phyloP scores from a whole-genome alignment of 179 eudicot genomes.

The Actinidia chinensis region DNA sequence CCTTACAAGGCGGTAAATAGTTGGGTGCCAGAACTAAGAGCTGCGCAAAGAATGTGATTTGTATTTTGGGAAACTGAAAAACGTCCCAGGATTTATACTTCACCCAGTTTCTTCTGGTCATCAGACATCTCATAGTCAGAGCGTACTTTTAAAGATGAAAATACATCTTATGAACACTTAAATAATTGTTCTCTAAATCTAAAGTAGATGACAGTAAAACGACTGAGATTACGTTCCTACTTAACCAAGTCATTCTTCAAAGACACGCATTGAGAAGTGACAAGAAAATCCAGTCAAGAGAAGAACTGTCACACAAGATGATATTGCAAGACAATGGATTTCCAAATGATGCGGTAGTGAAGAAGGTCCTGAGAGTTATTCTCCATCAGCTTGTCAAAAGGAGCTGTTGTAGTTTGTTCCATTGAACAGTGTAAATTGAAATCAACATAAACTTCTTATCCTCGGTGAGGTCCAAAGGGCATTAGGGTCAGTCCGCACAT shows the following conservation, averaged over 20 bases:
- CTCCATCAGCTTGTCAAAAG: slow-evolving; percentile 54
- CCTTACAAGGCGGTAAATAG: slow-evolving; percentile 50
- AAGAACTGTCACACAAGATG: slow-evolving; percentile 58
- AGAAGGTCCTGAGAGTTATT: slow-evolving; percentile 48
- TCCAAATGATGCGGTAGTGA: slow-evolving; percentile 53
- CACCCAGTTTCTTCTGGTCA: slow-evolving; percentile 63
- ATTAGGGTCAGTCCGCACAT: slow-evolving; percentile 44
- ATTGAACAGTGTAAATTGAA: slow-evolving; percentile 45
- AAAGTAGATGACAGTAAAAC: background rate
- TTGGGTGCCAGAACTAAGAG: slow-evolving; percentile 53
- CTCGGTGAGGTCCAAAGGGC: slow-evolving; percentile 49
- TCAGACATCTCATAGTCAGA: slow-evolving; percentile 52
- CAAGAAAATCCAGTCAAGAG: slow-evolving; percentile 55
- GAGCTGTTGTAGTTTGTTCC: slow-evolving; percentile 45
- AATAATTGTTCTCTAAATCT: background rate
- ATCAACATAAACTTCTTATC: slow-evolving; percentile 47
- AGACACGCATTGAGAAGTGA: slow-evolving; percentile 54
- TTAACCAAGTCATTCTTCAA: slow-evolving; percentile 55
- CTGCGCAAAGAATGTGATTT: slow-evolving; percentile 51
- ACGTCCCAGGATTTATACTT: slow-evolving; percentile 60
- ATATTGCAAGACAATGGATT: slow-evolving; percentile 58
- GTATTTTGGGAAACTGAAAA: slow-evolving; percentile 46
- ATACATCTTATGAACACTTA: background rate
- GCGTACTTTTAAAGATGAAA: slow-evolving; percentile 34
- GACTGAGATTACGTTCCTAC: slow-evolving; percentile 26